These are phyloP conservation scores for Carex kokanica DNA, from an alignment of 176 grass and related monocot species.

Conservation along the genomic window DNA sequence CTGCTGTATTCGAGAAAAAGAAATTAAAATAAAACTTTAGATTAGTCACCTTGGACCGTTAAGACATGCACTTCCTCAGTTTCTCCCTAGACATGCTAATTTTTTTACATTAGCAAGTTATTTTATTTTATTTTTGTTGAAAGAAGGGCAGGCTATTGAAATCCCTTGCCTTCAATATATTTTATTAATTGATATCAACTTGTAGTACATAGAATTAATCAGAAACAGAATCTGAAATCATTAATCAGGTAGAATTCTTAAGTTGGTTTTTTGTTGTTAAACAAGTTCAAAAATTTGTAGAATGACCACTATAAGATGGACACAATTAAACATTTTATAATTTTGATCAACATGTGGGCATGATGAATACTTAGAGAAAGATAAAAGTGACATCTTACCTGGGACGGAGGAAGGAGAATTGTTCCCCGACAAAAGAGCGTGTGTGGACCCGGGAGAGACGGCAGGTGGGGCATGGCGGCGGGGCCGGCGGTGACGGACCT, in stretches of 20 bases:
- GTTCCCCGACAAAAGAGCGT: constrained; percentile 47
- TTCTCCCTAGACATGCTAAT: background rate
- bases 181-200: background rate
- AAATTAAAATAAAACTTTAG: background rate
- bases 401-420: constrained; percentile 61
- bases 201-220: background rate
- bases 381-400: constrained; percentile 31
- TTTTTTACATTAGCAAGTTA: background rate
- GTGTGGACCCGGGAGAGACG: constrained; percentile 21
- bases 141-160: background rate
- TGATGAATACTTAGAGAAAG: background rate
- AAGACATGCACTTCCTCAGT: background rate
- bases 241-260: background rate
- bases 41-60: background rate
- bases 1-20: background rate
- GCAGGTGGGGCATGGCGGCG: background rate
- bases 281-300: background rate
- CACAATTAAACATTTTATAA: background rate
- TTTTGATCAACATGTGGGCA: background rate
- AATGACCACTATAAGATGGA: background rate
- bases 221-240: background rate
- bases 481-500: constrained; percentile 34
- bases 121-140: background rate
- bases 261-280: background rate
- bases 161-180: background rate